These are phyloP conservation scores for Crepidotus sp. DNA, from an alignment of 1,284 basidiomycete species.

Conservation along the genomic window DNA sequence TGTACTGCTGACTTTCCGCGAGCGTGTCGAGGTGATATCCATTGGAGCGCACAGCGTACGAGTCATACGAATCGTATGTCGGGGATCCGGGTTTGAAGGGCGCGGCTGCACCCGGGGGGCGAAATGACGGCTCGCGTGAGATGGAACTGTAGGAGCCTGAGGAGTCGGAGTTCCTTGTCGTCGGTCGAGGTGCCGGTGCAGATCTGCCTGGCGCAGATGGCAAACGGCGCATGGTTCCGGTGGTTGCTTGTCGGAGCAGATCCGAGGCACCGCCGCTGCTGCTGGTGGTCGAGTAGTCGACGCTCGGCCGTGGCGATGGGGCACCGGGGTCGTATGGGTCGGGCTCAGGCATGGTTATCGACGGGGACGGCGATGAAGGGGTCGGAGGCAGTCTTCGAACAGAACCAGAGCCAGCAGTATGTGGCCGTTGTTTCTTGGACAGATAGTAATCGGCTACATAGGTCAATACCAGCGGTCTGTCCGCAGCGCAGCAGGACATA, in stretches of 20 bases:
- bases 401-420: not conserved
- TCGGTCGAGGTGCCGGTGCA: not conserved
- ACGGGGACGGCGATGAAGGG: slow-evolving; percentile 14
- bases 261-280: slow-evolving; percentile 5
- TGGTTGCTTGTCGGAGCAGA: slow-evolving; percentile 15
- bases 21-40: slow-evolving; percentile 9
- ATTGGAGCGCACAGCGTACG: slow-evolving; percentile 5
- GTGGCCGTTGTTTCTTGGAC: slow-evolving; percentile 6
- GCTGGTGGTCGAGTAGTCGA: slow-evolving; percentile 14
- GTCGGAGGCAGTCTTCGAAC: not conserved
- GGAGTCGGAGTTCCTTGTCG: slow-evolving; percentile 2
- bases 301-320: slow-evolving; percentile 16
- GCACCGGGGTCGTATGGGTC: slow-evolving; percentile 13
- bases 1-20: slow-evolving; percentile 16
- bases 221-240: slow-evolving; percentile 16
- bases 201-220: slow-evolving; percentile 16
- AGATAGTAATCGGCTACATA: slow-evolving; percentile 7
- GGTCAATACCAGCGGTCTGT: not conserved
- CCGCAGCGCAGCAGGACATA: slow-evolving; percentile 3
- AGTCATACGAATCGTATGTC: slow-evolving; percentile 10
- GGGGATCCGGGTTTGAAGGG: slow-evolving; percentile 14
- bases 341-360: slow-evolving; percentile 14
- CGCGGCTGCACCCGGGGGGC: slow-evolving; percentile 14
- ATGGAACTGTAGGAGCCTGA: slow-evolving; percentile 12
- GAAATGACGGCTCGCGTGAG: slow-evolving; percentile 7